phyloP scores from a whole-genome alignment of 768 basidiomycete species.

The Trametes cinnabarina region DNA sequence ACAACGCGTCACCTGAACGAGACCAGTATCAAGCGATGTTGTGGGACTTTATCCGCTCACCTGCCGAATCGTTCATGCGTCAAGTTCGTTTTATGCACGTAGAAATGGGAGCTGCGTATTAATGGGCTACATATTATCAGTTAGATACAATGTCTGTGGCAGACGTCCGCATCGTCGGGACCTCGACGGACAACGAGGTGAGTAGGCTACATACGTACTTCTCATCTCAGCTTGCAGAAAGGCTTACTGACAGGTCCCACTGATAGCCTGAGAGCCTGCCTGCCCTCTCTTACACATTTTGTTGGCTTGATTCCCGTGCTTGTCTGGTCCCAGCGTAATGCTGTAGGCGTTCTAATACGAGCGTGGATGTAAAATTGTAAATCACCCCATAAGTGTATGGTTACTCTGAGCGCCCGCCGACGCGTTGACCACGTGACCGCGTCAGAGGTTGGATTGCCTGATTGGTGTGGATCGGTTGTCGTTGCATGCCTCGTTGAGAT shows the following conservation, averaged over 20 bases:
- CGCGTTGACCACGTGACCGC: conserved; percentile 23
- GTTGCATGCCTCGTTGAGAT: conserved; percentile 8
- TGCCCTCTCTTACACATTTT: background rate
- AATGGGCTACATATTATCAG: no score
- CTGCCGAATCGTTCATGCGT: background rate
- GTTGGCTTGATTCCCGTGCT: background rate
- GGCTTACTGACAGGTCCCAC: no score
- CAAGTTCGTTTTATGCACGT: no score
- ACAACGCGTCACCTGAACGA: background rate
- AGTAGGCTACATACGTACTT: no score
- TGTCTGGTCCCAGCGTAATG: background rate
- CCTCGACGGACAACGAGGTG: no score
- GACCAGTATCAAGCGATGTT: conserved; percentile 25
- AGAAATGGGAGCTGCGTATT: no score
- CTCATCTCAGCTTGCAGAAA: no score
- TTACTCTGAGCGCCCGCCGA: background rate
- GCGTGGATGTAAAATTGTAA: no score
- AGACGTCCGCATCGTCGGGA: no score
- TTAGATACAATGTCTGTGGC: no score
- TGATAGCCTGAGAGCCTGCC: no score
- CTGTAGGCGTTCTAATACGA: background rate
- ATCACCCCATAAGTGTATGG: no score
- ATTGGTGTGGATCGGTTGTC: conserved; percentile 4
- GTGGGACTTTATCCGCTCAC: background rate
- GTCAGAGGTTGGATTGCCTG: conserved; percentile 18